phyloP scores from a whole-genome alignment of 371 early-diverging fungal species.

The Gilbertella persicaria region DNA sequence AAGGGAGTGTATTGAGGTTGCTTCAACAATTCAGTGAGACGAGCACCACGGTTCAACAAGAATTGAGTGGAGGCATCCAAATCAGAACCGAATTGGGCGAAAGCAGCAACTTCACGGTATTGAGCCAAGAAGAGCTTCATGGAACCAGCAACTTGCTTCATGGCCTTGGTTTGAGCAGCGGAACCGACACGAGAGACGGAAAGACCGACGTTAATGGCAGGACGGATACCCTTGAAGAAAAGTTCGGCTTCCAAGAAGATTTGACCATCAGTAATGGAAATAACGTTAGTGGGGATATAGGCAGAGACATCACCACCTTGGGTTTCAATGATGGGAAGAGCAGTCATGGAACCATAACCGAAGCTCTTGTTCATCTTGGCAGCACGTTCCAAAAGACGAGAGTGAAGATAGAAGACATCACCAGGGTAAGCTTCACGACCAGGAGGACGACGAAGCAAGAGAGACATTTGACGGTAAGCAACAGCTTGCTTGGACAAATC shows the following conservation, averaged over 20 bases:
- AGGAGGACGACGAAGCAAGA: conserved; percentile 96
- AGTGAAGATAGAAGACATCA: conserved; percentile 98
- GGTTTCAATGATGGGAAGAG: conserved; percentile 96
- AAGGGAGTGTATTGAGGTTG: conserved; percentile 94
- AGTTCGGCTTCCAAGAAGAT: conserved; percentile 95
- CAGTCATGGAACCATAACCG: conserved; percentile 94
- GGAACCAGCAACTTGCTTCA: conserved; percentile 98
- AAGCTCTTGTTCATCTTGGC: conserved; percentile 95
- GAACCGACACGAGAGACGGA: conserved; percentile 98
- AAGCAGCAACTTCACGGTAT: conserved; percentile 98
- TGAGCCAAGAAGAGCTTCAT: conserved; percentile 97
- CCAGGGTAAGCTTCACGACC: conserved; percentile 98
- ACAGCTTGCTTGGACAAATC: conserved; percentile 98
- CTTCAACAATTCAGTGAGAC: conserved; percentile 94
- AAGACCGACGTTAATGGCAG: conserved; percentile 98
- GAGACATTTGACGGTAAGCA: conserved; percentile 98
- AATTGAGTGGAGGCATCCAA: conserved; percentile 97
- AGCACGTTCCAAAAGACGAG: conserved; percentile 95
- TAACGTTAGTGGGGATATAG: conserved; percentile 98
- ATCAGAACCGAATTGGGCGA: conserved; percentile 98
- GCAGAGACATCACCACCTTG: conserved; percentile 99
- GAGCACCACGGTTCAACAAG: conserved; percentile 96
- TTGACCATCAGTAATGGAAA: conserved; percentile 97
- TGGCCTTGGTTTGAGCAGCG: conserved; percentile 97
- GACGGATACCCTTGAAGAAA: conserved; percentile 98